These are phyloP conservation scores for Russula compacta DNA, from an alignment of 768 basidiomycete genomes.

Conservation along the genomic window DNA sequence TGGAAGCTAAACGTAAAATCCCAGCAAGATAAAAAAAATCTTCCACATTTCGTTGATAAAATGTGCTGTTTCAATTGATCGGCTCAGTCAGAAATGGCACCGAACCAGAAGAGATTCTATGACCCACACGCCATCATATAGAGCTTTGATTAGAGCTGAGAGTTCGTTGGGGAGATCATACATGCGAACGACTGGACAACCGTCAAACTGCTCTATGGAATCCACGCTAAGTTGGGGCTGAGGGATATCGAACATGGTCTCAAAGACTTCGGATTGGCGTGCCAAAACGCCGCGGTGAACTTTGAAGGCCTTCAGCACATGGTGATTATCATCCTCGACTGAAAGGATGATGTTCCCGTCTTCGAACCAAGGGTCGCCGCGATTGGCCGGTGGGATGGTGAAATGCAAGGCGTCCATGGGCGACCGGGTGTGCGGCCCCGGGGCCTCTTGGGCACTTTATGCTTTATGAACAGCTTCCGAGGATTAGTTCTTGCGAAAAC, in stretches of 20 bases:
- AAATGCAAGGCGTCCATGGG: constrained; percentile 1
- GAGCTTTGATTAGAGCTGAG: constrained; percentile 40
- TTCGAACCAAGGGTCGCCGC: constrained; percentile 47
- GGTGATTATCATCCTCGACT: constrained; percentile 25
- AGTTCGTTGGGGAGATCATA: constrained; percentile 43
- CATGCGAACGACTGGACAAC: constrained; percentile 44
- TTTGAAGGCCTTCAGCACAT: constrained; percentile 36
- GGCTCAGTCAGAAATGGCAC: neutral
- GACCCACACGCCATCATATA: constrained; percentile 51
- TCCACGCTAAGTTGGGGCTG: constrained; percentile 25
- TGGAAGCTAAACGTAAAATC: constrained; percentile 48
- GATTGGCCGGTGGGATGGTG: constrained; percentile 12
- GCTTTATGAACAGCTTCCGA: neutral
- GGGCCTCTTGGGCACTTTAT: neutral
- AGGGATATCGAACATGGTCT: constrained; percentile 45
- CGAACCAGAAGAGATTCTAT: constrained; percentile 6
- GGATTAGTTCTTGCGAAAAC: neutral
- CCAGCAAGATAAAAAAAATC: constrained; percentile 51
- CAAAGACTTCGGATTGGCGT: constrained; percentile 49
- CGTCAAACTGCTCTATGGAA: constrained; percentile 32
- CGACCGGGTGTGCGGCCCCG: neutral
- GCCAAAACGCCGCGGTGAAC: constrained; percentile 39
- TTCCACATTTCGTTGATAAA: constrained; percentile 33
- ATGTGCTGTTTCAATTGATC: constrained; percentile 27
- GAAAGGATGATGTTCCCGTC: constrained; percentile 51